Conservation (phyloP, 345 rosid species). For the Mallotus nudiflorus region DNA sequence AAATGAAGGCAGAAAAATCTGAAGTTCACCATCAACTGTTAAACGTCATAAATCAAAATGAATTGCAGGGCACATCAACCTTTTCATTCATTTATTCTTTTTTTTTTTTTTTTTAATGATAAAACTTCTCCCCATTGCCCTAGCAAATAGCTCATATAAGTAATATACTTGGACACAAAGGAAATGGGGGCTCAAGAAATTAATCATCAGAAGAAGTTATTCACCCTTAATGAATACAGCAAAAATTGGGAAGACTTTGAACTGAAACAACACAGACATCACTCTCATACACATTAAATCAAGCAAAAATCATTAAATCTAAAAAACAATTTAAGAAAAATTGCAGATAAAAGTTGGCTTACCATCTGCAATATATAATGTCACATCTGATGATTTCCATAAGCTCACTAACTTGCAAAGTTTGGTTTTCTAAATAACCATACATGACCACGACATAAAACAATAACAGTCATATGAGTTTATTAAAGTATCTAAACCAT, state of each 20-base stretch:
- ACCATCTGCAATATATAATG: neutral
- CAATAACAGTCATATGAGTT: neutral
- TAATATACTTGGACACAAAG: neutral
- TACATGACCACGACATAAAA: too few relatives aligned
- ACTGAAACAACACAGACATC: too few relatives aligned
- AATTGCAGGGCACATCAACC: neutral
- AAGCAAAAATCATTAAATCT: neutral
- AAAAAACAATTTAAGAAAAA: neutral
- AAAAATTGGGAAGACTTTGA: too few relatives aligned
- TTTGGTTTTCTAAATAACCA: neutral
- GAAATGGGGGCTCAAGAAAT: neutral
- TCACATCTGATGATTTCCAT: neutral
- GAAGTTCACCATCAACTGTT: neutral
- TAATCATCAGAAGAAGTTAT: neutral
- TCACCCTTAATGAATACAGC: neutral
- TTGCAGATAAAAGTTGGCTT: neutral
- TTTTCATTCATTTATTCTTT: too few relatives aligned
- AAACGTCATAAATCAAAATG: neutral
- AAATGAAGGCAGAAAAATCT: conserved; percentile 15
- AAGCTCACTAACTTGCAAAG: neutral
- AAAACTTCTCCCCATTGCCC: neutral
- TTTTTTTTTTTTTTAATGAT: neutral
- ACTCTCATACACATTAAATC: neutral
- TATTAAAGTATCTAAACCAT: neutral
- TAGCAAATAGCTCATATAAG: neutral